A percentile compares a stretch with the other conserved stretches of the same genome.
phyloP scores from a whole-genome alignment of 169 alveolate genomes.

The Babesia bigemina region DNA sequence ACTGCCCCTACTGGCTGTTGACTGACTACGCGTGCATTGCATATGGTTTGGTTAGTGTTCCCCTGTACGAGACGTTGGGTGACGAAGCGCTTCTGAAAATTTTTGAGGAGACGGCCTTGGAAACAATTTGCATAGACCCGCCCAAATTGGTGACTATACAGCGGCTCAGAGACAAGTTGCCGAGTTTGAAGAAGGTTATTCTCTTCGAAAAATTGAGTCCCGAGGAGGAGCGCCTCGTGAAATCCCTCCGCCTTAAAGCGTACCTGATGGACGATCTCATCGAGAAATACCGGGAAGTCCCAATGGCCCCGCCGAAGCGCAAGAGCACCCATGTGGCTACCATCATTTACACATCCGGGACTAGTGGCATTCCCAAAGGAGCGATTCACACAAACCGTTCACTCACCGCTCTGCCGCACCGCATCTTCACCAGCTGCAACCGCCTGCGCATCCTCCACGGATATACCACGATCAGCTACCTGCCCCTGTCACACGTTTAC shows the following conservation, averaged over 20 bases:
- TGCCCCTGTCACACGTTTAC: constrained; percentile 92
- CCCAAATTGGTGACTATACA: constrained; percentile 62
- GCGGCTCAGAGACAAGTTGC: constrained; percentile 34
- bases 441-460: constrained; percentile 63
- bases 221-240: constrained; percentile 30
- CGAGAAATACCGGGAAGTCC: constrained; percentile 31
- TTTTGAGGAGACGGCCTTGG: constrained; percentile 66
- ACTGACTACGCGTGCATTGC: constrained; percentile 77
- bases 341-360: constrained; percentile 89
- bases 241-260: constrained; percentile 6
- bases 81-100: constrained; percentile 61
- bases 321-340: constrained; percentile 55
- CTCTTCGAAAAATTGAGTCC: constrained; percentile 57
- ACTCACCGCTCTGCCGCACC: constrained; percentile 71
- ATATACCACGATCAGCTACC: constrained; percentile 84
- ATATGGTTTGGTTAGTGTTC: constrained; percentile 74
- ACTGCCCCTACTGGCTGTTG: constrained; percentile 76
- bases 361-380: constrained; percentile 96
- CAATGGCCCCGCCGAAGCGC: constrained; percentile 28
- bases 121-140: constrained; percentile 72
- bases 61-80: constrained; percentile 79
- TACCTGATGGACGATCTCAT: constrained; percentile 49
- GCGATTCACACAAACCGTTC: constrained; percentile 88
- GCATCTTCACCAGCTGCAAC: constrained; percentile 71
- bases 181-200: constrained; percentile 51